Evolutionary conservation across 1,139 yeast species (phyloP), one percentile per base, ranked within the genome.

Genomic region (Wickerhamiella pararugosa): DNA sequence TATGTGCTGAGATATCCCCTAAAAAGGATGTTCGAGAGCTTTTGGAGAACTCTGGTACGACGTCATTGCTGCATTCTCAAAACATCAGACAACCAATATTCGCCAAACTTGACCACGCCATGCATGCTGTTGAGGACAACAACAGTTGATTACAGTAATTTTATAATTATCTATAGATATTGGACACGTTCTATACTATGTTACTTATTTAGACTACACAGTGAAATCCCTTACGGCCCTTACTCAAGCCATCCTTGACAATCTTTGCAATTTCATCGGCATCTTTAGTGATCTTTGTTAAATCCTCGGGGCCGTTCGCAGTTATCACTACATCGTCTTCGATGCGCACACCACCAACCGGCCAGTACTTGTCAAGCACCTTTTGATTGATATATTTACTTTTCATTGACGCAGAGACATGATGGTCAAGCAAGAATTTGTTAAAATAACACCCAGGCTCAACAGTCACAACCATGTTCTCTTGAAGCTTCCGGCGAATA

Each of bases 361-460:
- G 73, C 79, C 81, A 75, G 61, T 86, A 90, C 56, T 74, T 75
- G 43, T 81, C 76, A 50, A 90, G 67, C 1, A 79, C 75, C 0
- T 72, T 75, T 50, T 62, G 60, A 56, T 84, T 69, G 47, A 90
- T 78, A 59, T 64, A 83, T 54, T 75, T 75, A 34, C 66, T 55
- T 53, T 75, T 74, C 32, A 66, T 63, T 2, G 75, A 73, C 5
- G 44, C 47, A 44, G 73, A 66, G 51, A 81, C 63, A 3, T 74
- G 72, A 32, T 79, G 75, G 45, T 80, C 75, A 42, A 90, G 67
- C 55, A 87, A 66, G 54, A 77, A 82, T 33, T 87, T 83, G 41
- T 90, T 81, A 62, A 90, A 90, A 60, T 90, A 90, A 49, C 80
- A 71, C 33, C 98, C 98, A 4, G 98, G 98, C 60, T 90, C 98